Conservation (phyloP, 331 rosid genomes). For the Pyrus hybrid region DNA sequence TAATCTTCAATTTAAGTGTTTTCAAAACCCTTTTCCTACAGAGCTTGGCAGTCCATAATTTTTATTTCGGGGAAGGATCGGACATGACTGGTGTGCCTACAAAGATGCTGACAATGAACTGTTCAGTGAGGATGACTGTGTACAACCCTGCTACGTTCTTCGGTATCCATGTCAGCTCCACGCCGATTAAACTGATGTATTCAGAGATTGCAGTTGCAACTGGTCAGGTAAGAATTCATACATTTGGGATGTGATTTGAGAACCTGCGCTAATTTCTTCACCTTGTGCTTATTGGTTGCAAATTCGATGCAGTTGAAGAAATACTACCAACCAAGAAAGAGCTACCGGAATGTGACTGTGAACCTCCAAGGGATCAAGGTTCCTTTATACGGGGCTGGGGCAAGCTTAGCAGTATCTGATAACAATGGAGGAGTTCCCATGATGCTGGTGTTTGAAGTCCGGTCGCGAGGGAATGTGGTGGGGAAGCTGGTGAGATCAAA, state of each 20-base stretch:
- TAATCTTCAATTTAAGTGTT: neutral
- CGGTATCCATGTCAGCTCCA: conserved; percentile 64
- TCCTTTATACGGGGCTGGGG: conserved; percentile 81
- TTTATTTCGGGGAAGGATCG: conserved; percentile 68
- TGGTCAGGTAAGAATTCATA: conserved; percentile 57
- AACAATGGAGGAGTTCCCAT: conserved; percentile 42
- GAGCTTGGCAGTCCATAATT: conserved; percentile 69
- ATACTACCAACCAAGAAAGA: conserved; percentile 66
- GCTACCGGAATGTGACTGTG: conserved; percentile 29
- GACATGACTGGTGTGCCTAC: conserved; percentile 83
- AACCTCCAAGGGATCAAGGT: conserved; percentile 63
- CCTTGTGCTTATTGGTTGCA: neutral
- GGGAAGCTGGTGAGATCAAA: conserved; percentile 66
- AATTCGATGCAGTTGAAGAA: conserved; percentile 48
- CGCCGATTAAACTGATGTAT: conserved; percentile 61
- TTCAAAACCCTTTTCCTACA: conserved; percentile 24
- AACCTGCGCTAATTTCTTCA: neutral
- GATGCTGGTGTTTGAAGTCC: conserved; percentile 54
- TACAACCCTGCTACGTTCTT: conserved; percentile 80
- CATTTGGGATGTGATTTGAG: neutral
- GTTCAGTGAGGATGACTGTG: conserved; percentile 56
- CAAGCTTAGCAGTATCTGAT: conserved; percentile 36
- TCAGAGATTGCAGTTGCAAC: conserved; percentile 68
- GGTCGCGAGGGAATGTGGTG: conserved; percentile 47
- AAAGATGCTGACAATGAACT: conserved; percentile 70